phyloP scores from a whole-genome alignment of 1,284 basidiomycete genomes.

The Tylopilus orsonianus region DNA sequence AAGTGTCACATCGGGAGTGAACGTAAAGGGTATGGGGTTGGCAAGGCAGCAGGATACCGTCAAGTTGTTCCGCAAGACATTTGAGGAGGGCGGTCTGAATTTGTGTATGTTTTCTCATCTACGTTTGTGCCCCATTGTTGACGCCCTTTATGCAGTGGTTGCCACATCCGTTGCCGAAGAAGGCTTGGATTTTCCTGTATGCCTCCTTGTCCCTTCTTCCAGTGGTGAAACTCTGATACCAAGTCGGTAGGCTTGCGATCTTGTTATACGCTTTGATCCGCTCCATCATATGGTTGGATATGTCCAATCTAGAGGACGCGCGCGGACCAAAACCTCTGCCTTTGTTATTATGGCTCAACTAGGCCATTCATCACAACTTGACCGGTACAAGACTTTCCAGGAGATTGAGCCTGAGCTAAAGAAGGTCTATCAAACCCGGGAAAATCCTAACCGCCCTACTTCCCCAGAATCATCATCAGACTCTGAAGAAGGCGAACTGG shows the following conservation, averaged over 20 bases:
- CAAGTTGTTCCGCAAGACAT: conserved; percentile 59
- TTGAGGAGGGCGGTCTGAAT: conserved; percentile 65
- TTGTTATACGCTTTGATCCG: conserved; percentile 81
- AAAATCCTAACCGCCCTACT: conserved; percentile 33
- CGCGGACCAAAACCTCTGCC: conserved; percentile 69
- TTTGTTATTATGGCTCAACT: conserved; percentile 78
- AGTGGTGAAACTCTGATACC: conserved; percentile 2
- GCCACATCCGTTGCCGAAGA: conserved; percentile 87
- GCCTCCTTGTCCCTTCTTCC: conserved; percentile 14
- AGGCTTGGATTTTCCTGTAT: conserved; percentile 80
- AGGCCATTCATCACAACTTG: conserved; percentile 51
- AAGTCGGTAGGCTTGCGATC: conserved; percentile 64
- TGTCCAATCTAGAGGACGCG: conserved; percentile 81
- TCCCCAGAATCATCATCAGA: conserved; percentile 32
- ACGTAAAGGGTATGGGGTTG: conserved; percentile 48
- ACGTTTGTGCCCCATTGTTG: not conserved
- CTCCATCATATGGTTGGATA: conserved; percentile 80
- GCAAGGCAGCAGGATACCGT: conserved; percentile 60
- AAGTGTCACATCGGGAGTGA: conserved; percentile 16
- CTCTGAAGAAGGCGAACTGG: conserved; percentile 35
- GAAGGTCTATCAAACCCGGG: conserved; percentile 56
- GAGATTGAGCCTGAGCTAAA: conserved; percentile 64
- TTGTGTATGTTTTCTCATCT: conserved; percentile 50
- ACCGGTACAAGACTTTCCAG: conserved; percentile 57
- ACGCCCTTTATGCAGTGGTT: conserved; percentile 49